Evolutionary conservation across 2,329 filamentous ascomycete genomes (phyloP).

Genomic region (Diaporthe sp.): DNA sequence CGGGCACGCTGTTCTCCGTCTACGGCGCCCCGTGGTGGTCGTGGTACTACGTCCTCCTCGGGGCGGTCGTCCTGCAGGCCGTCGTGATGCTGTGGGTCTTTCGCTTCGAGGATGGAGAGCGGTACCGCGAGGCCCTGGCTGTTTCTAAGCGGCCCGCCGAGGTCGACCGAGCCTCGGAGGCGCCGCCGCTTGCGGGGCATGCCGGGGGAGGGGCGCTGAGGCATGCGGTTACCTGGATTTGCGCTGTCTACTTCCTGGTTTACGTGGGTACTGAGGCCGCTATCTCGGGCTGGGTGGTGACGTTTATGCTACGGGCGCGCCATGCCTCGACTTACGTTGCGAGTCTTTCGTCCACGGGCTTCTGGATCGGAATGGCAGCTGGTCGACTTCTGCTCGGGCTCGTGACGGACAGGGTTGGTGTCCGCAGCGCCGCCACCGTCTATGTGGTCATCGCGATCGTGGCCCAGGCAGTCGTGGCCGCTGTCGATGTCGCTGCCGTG

Average conservation of each 20-base stretch:
- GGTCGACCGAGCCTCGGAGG: not conserved
- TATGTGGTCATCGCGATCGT: constrained; percentile 44
- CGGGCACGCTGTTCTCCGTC: constrained; percentile 47
- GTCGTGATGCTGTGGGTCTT: constrained; percentile 51
- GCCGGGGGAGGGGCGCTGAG: constrained; percentile 46
- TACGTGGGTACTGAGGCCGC: constrained; percentile 59
- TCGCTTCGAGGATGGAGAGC: constrained; percentile 48
- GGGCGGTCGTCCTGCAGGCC: constrained; percentile 20
- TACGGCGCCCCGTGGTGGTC: constrained; percentile 49
- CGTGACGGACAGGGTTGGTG: constrained; percentile 49
- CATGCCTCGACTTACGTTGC: constrained; percentile 51
- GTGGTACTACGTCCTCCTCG: constrained; percentile 55
- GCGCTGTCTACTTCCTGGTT: constrained; percentile 56
- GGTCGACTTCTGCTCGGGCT: constrained; percentile 51
- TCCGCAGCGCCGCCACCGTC: constrained; percentile 43
- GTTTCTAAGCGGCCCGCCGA: not conserved
- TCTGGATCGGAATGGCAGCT: constrained; percentile 58
- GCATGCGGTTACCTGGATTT: constrained; percentile 54
- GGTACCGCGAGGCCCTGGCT: constrained; percentile 45
- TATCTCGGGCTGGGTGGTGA: constrained; percentile 60
- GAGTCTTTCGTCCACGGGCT: constrained; percentile 56
- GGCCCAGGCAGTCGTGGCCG: constrained; percentile 41
- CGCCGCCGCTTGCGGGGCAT: not conserved
- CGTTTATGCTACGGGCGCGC: constrained; percentile 57
- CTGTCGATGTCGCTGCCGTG: constrained; percentile 39